A percentile compares a stretch with the other conserved stretches of the same genome.
Evolutionary conservation across 805 yeast genomes (phyloP).

Genomic region (Candida multigemmis): DNA sequence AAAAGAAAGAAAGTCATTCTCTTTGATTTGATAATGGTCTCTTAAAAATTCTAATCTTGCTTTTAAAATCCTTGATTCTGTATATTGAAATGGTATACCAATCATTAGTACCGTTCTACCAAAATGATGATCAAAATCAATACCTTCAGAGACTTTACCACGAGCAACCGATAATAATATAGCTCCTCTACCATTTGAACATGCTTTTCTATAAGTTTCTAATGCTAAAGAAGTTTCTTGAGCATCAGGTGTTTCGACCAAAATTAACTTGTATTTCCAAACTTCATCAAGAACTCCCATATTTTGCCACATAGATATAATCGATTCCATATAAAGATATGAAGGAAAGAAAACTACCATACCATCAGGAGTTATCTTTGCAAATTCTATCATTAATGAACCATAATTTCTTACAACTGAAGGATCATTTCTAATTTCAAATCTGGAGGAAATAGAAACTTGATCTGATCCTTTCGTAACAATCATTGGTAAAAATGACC

Average conservation of each 20-base stretch:
- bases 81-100: slow-evolving; percentile 98
- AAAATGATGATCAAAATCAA: slow-evolving; percentile 97
- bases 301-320: slow-evolving; percentile 96
- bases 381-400: slow-evolving; percentile 79
- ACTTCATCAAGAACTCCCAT: slow-evolving; percentile 98
- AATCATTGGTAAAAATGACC: slow-evolving; percentile 90
- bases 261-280: slow-evolving; percentile 91
- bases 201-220: slow-evolving; percentile 93
- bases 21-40: slow-evolving; percentile 87
- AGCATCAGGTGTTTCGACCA: slow-evolving; percentile 98
- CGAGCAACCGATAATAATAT: slow-evolving; percentile 94
- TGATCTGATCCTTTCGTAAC: slow-evolving; percentile 98
- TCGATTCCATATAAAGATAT: slow-evolving; percentile 94
- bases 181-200: slow-evolving; percentile 97
- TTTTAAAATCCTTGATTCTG: slow-evolving; percentile 91
- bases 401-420: slow-evolving; percentile 97
- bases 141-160: slow-evolving; percentile 98
- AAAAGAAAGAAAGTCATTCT: slow-evolving; percentile 89
- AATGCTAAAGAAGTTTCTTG: slow-evolving; percentile 95
- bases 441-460: slow-evolving; percentile 91
- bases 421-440: slow-evolving; percentile 95
- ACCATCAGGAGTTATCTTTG: slow-evolving; percentile 97
- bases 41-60: slow-evolving; percentile 91
- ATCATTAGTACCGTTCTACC: slow-evolving; percentile 97
- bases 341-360: slow-evolving; percentile 97